Evolutionary conservation across 2,329 filamentous ascomycete species (phyloP), one percentile per base, ranked within the genome.

Genomic region (Arthrinium phaeospermum): DNA sequence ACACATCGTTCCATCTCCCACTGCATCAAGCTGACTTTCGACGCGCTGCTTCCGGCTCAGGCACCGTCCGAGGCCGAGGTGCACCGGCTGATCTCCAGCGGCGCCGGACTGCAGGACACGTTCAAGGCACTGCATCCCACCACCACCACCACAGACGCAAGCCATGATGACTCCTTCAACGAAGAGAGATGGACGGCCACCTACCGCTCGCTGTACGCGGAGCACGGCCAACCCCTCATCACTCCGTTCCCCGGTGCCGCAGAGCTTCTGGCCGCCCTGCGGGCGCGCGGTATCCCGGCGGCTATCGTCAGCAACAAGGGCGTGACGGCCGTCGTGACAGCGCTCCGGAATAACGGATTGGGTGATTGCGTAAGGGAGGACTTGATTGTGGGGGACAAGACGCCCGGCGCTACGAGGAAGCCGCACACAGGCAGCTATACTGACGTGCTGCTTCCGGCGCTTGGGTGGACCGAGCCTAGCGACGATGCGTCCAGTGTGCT

Each of bases 231-330:
- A 67, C 47, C 57, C 22, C 44, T 73, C 19, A 71, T 74, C 67
- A 61, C 41, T 34, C 41, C 71, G 19, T 75, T 75, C 49, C 61
- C 71, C 6, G 74, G 72, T 7, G 70, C 73, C 4, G 27, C 57
- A 44, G 70, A 70, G 46, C 67, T 75, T 14, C 71, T 75, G 46
- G 30, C 34, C 44, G 22, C 61, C n/a, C 51, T 74, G 16, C n/a
- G 34, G 4, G 22, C 49, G 19, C 68, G 46, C 34, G 44, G 34
- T 16, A 72, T 75, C 41, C 69, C 68, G 34, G 44, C 72, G 16
- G 72, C 74, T 19, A 72, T 75, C 47, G 67, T 74, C 24, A 75
- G 73, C 72, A 75, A 75, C 72, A 71, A 68, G n/a, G 64, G 64
- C 30, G 70, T 71, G 12, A 44, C 44, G 45, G 70, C 70, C 12